Evolutionary conservation across 179 eudicot genomes (phyloP).

Genomic region (Nepenthes alata): DNA sequence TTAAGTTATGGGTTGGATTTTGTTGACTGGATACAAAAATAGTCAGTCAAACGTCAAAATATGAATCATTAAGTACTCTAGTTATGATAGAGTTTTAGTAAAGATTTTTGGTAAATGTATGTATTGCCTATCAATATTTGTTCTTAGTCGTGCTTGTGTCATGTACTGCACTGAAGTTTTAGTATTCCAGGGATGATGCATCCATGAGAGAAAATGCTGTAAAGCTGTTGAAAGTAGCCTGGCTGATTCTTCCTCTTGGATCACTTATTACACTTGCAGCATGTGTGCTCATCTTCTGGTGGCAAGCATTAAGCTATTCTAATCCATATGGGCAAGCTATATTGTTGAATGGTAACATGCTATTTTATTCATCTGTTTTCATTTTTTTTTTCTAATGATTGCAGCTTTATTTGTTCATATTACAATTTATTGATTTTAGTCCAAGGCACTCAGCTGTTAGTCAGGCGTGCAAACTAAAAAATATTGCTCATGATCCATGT

Average conservation of each 20-base stretch:
- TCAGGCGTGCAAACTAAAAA: too few species aligned
- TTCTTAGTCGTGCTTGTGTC: neutral
- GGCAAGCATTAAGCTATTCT: slow-evolving; percentile 64
- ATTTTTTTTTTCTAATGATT: neutral
- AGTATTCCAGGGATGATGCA: slow-evolving; percentile 49
- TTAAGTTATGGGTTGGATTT: neutral
- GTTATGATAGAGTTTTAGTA: too few species aligned
- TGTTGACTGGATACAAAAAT: neutral
- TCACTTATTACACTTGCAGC: slow-evolving; percentile 48
- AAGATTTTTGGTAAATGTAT: neutral
- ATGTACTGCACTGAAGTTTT: neutral
- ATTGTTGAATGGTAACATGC: slow-evolving; percentile 64
- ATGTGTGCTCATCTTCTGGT: slow-evolving; percentile 71
- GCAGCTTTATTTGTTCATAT: too few species aligned
- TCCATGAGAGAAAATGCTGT: slow-evolving; percentile 40
- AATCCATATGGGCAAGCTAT: slow-evolving; percentile 74
- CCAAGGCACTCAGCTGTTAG: too few species aligned
- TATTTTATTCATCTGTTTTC: neutral
- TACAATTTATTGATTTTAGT: too few species aligned
- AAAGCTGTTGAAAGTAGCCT: slow-evolving; percentile 72
- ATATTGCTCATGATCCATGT: too few species aligned
- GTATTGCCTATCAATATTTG: neutral
- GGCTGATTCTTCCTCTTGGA: slow-evolving; percentile 85
- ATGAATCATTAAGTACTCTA: neutral
- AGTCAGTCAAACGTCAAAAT: neutral